A percentile compares a stretch with the other conserved stretches of the same genome.
Evolutionary conservation across 129 eudicot species (phyloP).

Genomic region (Sambucus nigra): DNA sequence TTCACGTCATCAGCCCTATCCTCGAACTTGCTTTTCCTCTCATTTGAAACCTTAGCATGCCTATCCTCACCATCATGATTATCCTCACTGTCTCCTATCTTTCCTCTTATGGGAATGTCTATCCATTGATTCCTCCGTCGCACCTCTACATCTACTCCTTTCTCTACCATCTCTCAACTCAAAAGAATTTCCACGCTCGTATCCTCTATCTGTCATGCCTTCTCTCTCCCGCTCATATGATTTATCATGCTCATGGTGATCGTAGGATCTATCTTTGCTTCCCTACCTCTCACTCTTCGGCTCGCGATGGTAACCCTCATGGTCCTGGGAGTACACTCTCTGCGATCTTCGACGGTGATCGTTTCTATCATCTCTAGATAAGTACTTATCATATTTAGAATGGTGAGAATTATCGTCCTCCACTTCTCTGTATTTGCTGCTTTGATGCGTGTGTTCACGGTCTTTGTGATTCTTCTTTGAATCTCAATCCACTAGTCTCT

Average conservation of each 20-base stretch:
- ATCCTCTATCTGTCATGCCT: slow-evolving; percentile 11
- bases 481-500: slow-evolving; percentile 17
- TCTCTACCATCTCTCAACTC: slow-evolving; percentile 34
- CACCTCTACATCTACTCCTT: slow-evolving; percentile 29
- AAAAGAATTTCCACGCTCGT: slow-evolving; percentile 30
- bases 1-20: slow-evolving; percentile 37
- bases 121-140: slow-evolving; percentile 28
- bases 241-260: slow-evolving; percentile 1
- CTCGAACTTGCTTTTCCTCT: slow-evolving; percentile 48
- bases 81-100: slow-evolving; percentile 57
- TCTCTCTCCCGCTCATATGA: slow-evolving; percentile 13
- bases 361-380: slow-evolving; percentile 26
- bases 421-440: slow-evolving; percentile 14
- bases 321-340: slow-evolving; percentile 24
- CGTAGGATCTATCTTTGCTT: neutral
- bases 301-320: slow-evolving; percentile 6
- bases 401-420: slow-evolving; percentile 31
- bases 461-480: slow-evolving; percentile 17
- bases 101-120: slow-evolving; percentile 45
- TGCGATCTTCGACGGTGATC: slow-evolving; percentile 24
- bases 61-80: slow-evolving; percentile 37
- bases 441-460: slow-evolving; percentile 24
- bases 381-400: slow-evolving; percentile 19
- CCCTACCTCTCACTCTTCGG: no score
- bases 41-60: slow-evolving; percentile 69